phyloP scores from a whole-genome alignment of 352 stramenopile genomes.

The Nothophytophthora sp. region DNA sequence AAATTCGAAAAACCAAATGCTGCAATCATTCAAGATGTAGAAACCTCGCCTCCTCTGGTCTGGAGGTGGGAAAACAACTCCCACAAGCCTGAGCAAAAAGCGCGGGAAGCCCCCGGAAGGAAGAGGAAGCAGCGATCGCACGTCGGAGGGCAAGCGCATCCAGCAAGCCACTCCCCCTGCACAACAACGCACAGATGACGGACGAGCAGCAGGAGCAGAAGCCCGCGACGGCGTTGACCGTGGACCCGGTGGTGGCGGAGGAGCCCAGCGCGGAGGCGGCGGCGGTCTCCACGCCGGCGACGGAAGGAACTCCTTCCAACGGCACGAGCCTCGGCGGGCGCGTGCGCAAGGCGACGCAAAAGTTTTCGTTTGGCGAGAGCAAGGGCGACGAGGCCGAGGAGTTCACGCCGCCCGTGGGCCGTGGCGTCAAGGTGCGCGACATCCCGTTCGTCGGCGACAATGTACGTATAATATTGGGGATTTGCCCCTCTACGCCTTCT shows the following conservation, averaged over 20 bases:
- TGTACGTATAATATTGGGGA: too few species aligned
- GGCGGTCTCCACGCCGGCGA: not conserved
- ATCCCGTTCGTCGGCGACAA: constrained; percentile 56
- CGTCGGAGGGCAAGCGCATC: not conserved
- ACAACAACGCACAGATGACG: constrained; percentile 2
- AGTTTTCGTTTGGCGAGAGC: constrained; percentile 55
- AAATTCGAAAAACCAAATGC: too few species aligned
- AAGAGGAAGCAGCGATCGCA: not conserved
- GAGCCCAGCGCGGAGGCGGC: constrained; percentile 5
- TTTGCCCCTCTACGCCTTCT: too few species aligned
- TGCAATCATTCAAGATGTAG: too few species aligned
- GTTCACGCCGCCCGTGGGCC: constrained; percentile 59
- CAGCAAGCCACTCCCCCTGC: too few species aligned
- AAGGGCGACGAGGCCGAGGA: constrained; percentile 59
- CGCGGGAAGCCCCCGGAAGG: constrained; percentile 10
- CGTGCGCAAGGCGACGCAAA: constrained; percentile 66
- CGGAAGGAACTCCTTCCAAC: constrained; percentile 5
- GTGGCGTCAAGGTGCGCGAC: constrained; percentile 60
- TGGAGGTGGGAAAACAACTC: too few species aligned
- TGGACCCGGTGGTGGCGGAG: constrained; percentile 10
- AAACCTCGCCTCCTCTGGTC: too few species aligned
- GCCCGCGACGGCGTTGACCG: constrained; percentile 4
- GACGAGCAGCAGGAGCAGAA: constrained; percentile 13
- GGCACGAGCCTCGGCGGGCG: constrained; percentile 42
- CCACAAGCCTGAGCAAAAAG: constrained; percentile 11